A percentile compares a stretch with the other conserved stretches of the same genome.
Conservation (phyloP, 768 basidiomycete species). For the Russula emetica region DNA sequence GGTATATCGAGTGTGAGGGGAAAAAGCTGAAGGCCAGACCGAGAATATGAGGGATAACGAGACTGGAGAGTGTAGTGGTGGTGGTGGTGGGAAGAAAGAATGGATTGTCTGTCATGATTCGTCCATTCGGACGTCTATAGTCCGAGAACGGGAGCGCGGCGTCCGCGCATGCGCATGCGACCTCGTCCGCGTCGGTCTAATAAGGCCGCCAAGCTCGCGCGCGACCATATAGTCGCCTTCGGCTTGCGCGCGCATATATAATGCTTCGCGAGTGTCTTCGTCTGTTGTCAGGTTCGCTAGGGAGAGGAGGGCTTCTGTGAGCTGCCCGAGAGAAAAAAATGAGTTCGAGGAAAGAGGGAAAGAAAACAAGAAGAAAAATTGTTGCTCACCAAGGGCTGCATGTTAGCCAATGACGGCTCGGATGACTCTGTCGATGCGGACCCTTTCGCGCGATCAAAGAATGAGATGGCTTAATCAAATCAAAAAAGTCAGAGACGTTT, state of each 20-base stretch:
- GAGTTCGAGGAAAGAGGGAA: neutral
- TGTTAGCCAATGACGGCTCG: conserved; percentile 21
- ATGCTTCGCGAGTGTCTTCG: conserved; percentile 44
- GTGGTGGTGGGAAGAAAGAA: neutral
- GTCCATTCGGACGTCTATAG: conserved; percentile 24
- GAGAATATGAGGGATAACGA: neutral
- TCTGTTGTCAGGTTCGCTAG: conserved; percentile 56
- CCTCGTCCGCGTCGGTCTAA: neutral
- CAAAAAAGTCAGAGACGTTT: neutral
- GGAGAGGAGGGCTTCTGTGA: conserved; percentile 55
- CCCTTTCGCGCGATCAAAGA: conserved; percentile 36
- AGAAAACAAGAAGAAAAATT: neutral
- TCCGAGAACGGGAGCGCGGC: neutral
- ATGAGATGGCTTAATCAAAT: conserved; percentile 35
- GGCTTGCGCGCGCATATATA: conserved; percentile 48
- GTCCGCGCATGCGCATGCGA: neutral
- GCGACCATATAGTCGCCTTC: conserved; percentile 44
- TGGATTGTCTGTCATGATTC: conserved; percentile 17
- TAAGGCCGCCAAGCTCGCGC: conserved; percentile 29
- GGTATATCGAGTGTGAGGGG: neutral
- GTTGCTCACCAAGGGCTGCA: conserved; percentile 27
- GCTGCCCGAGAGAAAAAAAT: conserved; percentile 29
- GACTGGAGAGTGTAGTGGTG: neutral
- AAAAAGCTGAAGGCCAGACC: too few relatives aligned
- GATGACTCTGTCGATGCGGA: conserved; percentile 23